Base-by-base conservation (phyloP, 495 filamentous ascomycete genomes). In the Lophiostoma macrostomum region DNA sequence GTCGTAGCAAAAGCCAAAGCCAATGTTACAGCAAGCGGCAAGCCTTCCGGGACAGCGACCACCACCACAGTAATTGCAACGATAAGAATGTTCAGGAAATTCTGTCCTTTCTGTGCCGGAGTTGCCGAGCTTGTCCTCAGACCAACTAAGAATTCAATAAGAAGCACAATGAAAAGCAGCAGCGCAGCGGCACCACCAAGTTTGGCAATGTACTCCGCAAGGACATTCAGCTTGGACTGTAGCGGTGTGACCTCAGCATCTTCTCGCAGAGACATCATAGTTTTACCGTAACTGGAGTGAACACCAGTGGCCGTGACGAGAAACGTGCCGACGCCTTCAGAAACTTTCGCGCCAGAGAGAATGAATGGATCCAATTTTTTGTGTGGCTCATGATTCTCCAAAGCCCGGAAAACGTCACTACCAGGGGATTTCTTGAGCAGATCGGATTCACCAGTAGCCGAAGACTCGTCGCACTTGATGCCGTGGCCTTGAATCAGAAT, bases 41-140 rank as follows among this genome's bases (percentile, higher is more conserved):
- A 71, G 18, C 91, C 91, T 73, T 97, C 91, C 2, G 91, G 91
- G 11, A 97, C 90, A 24, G 91, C 91, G 19, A 97, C 91, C 14
- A 96, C 91, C 50, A 97, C 87, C 51, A 97, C 85, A 5, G 91
- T 97, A 49, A 97, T 88, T 19, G 91, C 87, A 23, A 95, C 88
- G 55, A 97, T 96, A 63, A 97, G 91, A 58, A 96, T 95, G 47
- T 86, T 79, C 51, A 97, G 76, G 71, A 97, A 97, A 42, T 82
- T 69, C 64, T 91, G 89, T 2, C 88, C 91, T 69, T 97, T 96
- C 47, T 82, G 70, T 2, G 85, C 78, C 0, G 89, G 78, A 7
- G 79, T 72, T 6, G 50, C 28, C 5, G 68, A 46, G 51, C 83
- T 81, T 16, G 76, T 54, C 2, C 80, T 78, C 8, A 97, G 73